Evolutionary conservation across 495 filamentous ascomycete species (phyloP).

Genomic region (Gamarada debralockiae): DNA sequence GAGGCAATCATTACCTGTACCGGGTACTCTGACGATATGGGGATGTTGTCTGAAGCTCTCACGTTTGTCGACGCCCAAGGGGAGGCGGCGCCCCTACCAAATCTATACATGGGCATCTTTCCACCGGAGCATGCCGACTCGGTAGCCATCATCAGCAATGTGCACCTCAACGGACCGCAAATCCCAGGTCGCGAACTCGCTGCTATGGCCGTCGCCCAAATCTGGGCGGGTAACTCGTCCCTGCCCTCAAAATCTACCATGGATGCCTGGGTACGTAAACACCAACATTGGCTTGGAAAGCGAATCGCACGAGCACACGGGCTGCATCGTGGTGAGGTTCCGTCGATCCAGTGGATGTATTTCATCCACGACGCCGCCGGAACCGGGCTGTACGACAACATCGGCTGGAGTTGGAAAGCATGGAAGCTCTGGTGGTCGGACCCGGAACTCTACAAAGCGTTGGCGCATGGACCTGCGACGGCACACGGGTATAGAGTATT

Average conservation of each 20-base stretch:
- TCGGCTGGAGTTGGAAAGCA: conserved; percentile 33
- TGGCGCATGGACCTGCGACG: conserved; percentile 33
- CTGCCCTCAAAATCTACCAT: conserved; percentile 27
- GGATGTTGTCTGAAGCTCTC: conserved; percentile 18
- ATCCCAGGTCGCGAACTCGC: no score
- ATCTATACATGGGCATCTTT: conserved; percentile 36
- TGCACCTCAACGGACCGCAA: conserved; percentile 30
- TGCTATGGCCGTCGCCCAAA: conserved; percentile 33
- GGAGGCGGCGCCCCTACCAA: conserved; percentile 22
- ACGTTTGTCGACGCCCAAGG: conserved; percentile 17
- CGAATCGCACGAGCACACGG: background rate
- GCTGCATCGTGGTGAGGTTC: background rate
- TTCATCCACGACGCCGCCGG: conserved; percentile 35
- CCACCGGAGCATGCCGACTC: conserved; percentile 33
- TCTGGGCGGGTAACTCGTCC: conserved; percentile 29
- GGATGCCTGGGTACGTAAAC: conserved; percentile 26
- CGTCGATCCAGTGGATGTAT: conserved; percentile 22
- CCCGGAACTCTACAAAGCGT: conserved; percentile 30
- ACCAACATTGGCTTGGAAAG: conserved; percentile 31
- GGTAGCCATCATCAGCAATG: conserved; percentile 30
- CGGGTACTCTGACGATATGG: conserved; percentile 32
- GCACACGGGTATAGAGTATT: conserved; percentile 33
- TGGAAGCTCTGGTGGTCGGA: conserved; percentile 36
- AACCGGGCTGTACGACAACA: conserved; percentile 35
- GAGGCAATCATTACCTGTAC: conserved; percentile 36